Base-by-base conservation (phyloP, 805 yeast species). In the Lipomyces starkeyi region DNA sequence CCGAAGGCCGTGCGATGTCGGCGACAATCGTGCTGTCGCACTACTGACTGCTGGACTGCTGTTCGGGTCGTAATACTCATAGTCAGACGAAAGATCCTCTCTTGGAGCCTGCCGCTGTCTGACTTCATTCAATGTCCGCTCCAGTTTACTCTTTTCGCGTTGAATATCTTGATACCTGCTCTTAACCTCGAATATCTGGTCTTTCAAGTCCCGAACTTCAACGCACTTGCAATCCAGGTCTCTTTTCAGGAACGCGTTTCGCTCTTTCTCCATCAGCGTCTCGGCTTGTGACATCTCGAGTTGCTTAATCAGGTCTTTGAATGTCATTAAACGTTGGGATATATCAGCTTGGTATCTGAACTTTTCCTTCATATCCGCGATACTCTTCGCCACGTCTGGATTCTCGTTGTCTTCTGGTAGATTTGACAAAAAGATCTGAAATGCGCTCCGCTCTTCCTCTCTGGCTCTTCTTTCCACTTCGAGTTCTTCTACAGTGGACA, bases 131-230 rank as follows among this genome's bases (percentile, higher is more conserved):
- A 69, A 53, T 27, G 56, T 67, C 22, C 72, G 61, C 32, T 69
- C 72, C 22, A 63, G 34, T 35, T 70, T 69, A 17, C 53, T 20
- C 47, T 58, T 60, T 27, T 70, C 73, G 11, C 67, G 62, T 25
- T 62, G 72, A 25, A 62, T n/a, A 27, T 70, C 73, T 32, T 68
- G 73, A 37, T 64, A 70, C 37, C 71, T 58, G 35, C 58, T 59
- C 27, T 61, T 59, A 37, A 70, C 47, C 35, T 70, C 71, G 34
- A 64, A 63, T 13, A 71, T 37, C 40, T 65, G 73, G 29, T 72
- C 74, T 59, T 67, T 72, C 20, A 72, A 57, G 35, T 70, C 69
- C 32, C 72, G 67, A 13, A 71, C 62, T 55, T 72, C 74, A 13
- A 65, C 58, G 35, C 67, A 61, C 40, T 66, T 68, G 56, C 61